Evolutionary conservation across 2,329 filamentous ascomycete genomes (phyloP), one percentile per base, ranked within the genome.

Genomic region (Penicillium sp.): DNA sequence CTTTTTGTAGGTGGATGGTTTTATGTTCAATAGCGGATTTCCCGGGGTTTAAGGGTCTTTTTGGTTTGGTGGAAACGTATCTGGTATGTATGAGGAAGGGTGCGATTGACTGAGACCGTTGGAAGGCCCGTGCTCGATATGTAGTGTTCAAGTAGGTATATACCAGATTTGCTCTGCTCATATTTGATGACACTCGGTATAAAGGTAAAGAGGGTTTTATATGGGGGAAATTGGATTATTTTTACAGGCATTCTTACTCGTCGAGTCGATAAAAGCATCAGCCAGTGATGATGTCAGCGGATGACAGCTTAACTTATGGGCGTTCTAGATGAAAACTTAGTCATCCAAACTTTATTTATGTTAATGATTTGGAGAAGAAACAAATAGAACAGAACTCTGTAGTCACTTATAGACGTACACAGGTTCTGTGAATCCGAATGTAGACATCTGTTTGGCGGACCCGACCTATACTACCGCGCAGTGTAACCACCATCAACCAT

Each of bases 401-500:
- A 4, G 19, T 39, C 9, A 26, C 7, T 19, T 39, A 5, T 33
- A 33, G 11, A 31, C 3, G 14, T 1, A 4, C 29, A 14, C 13
- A 14, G 29, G 11, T 31, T 31, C 13, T 6, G 14, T 33, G 5
- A 33, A 33, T 16, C 16, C 2, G 4, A 33, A 33, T 6, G 13
- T 33, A 16, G 4, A 19, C 1, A 31, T n/a, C 10, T 29, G 26
- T 31, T 47, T 11, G n/a, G 35, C 6, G 31, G 31, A 16, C 35
- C 7, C 35, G 35, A 27, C 31, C 8, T 47, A 29, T 31, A 47
- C 21, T 52, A 52, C n/a, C 50, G 50, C 44, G 61, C 56, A 4
- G 61, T 63, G 48, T 64, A 64, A 3, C 60, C 60, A 39, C 62
- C 60, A 54, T 64, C 60, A 14, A 64, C 60, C 21, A 61, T 58